Evolutionary conservation across 192 early-diverging fungal species (phyloP).

Genomic region (Anaeromyces robustus): DNA sequence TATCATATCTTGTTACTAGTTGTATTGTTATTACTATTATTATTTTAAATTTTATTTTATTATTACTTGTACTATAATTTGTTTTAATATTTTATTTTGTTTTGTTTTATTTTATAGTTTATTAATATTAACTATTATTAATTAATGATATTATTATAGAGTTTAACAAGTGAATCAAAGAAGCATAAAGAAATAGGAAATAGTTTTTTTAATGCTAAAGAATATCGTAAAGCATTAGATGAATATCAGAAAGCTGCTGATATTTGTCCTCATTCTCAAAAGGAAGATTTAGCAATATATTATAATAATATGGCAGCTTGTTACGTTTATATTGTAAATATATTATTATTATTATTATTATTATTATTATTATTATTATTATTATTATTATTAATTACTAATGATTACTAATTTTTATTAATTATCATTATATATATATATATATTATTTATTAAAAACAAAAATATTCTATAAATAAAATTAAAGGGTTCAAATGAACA

Average conservation of each 20-base stretch:
- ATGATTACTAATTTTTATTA: not conserved
- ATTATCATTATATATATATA: not conserved
- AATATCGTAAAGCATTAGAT: constrained; percentile 22
- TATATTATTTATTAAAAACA: not conserved
- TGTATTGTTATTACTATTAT: no score
- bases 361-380: no score
- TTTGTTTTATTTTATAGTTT: no score
- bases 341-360: constrained; percentile 10
- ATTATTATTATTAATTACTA: not conserved
- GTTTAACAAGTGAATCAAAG: constrained; percentile 22
- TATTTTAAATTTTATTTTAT: no score
- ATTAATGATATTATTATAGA: constrained; percentile 1
- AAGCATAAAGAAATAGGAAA: constrained; percentile 28
- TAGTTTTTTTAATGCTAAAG: constrained; percentile 16
- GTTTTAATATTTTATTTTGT: no score
- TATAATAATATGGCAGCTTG: constrained; percentile 51
- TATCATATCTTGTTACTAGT: no score
- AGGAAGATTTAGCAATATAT: constrained; percentile 33
- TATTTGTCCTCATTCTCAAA: constrained; percentile 16
- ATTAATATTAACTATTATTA: no score
- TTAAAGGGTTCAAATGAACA: not conserved
- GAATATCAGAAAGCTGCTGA: constrained; percentile 23
- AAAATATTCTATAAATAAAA: no score
- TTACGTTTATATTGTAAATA: constrained; percentile 30
- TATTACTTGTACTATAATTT: no score